Evolutionary conservation across 108 stramenopile species (phyloP), one percentile per base, ranked within the genome.

Genomic region (Pseudonitzschia delicatissima): DNA sequence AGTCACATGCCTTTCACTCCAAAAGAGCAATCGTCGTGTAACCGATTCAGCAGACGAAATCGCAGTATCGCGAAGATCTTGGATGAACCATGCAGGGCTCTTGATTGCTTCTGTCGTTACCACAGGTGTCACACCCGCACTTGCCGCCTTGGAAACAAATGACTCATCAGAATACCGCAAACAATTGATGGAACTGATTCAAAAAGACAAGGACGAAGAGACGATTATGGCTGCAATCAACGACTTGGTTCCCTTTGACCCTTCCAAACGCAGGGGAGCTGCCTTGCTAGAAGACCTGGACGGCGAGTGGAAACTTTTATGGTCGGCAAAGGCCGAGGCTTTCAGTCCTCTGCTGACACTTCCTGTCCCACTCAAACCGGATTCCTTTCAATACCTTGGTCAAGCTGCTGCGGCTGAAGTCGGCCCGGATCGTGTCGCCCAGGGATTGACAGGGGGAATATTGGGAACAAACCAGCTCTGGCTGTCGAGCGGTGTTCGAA

Each of bases 361-460:
- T 15, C 88, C 88, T 5, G 64, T 33, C 49, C 87, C 88, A 1
- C 57, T 90, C 23, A 62, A 72, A 50, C 88, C 88, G 2, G 64
- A 70, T n/a, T 85, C 83, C 49, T 82, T 71, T 68, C 88, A 90
- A 66, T 86, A 79, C 26, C 72, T 86, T 55, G 88, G 88, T 28
- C 15, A 29, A 5, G 51, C 73, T 31, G 82, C 88, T 12, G 67
- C 61, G 2, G 34, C 33, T 52, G 83, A 82, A 57, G 88, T 90
- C 1, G 88, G 88, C 23, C 63, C 68, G 6, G 84, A 80, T 47
- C 66, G 88, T 37, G 74, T 87, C 9, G 88, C 88, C 0, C 88
- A 90, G 65, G 77, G 77, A 25, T 69, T 90, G 45, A 80, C 47
- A 23, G 47, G 47, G 7, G 47, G 47, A 1, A 48, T 48, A 23